Evolutionary conservation across 345 rosid species (phyloP), one percentile per base, ranked within the genome.

Genomic region (Angophora floribunda): DNA sequence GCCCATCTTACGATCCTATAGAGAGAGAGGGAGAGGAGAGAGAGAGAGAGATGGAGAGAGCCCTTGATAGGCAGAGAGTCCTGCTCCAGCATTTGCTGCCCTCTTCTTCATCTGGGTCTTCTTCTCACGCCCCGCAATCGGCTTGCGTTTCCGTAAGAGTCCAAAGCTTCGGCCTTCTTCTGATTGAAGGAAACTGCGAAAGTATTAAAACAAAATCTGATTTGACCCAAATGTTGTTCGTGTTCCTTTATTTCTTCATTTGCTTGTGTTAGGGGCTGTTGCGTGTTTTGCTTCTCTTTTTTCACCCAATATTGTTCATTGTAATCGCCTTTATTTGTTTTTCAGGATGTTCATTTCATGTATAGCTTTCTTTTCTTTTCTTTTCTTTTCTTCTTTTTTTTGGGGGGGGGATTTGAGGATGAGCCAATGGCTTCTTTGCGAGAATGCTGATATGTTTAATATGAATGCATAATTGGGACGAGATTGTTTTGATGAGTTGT

Each of bases 51-150:
- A 95, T 96, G 99, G 98, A 98, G 86, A 96, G 90, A 91, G 98
- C 98, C 49, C 13, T 92, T n/a, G 93, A 93, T 93, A 94, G 99
- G 86, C 98, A 97, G 89, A 93, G 90, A 89, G 89, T 98, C 89
- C 90, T 98, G 90, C 95, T 98, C 89, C 90, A 92, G 87, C 99
- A 97, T 90, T 91, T 98, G 51, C 93, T 88, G 52, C 98, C 98
- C 91, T 45, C 79, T 89, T 90, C 95, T 85, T 88, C 94, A 89
- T 85, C 90, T n/a, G 87, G 57, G 61, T 51, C 93, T 88, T 51
- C 92, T 75, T 52, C 90, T 86, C 93, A 91, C 75, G 6, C 86
- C 91, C 89, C 89, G 89, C 90, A 89, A 47, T 87, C 91, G 19
- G 50, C 89, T 85, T 51, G 90, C 89, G 86, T 96, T 44, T 96